Evolutionary conservation across 441 rosid genomes (phyloP), one percentile per base, ranked within the genome.

Genomic region (Pelargonium cotyledonis): DNA sequence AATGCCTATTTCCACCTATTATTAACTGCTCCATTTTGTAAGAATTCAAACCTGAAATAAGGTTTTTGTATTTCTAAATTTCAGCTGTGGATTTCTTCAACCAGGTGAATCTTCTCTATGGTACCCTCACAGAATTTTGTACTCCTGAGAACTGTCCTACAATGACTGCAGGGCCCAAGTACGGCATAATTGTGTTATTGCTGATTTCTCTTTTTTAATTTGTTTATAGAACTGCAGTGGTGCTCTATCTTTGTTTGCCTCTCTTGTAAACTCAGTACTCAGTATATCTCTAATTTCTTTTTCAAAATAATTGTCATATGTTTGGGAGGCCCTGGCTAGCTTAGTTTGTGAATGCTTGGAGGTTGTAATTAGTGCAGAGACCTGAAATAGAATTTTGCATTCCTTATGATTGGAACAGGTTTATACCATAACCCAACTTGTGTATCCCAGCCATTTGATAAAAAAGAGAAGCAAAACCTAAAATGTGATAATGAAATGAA

Each of bases 161-260:
- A 61, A 94, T 94, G 98, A 85, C 90, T 73, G 98, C 98, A 67
- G 98, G 98, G 70, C 98, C 98, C 83, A 94, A 91, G 98, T 94
- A 93, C 77, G 86, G 64, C 75, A 31, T 58, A 68, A 40, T 65
- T n/a, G 65, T 61, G 72, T 31, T 71, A 57, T 63, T 71, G 57
- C 23, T 55, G 8, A 10, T 16, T 7, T 55, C 62, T 55, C 21
- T 16, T 8, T 44, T 44, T 8, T 11, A 44, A 44, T 9, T 44
- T 8, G 49, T 44, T 43, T 44, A 44, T 44, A 35, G 40, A 35
- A 35, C 3, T 44, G 49, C 49, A 44, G 12, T 44, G 49, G 10
- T 44, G 14, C 49, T 8, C 14, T 44, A 44, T 44, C 12, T 44
- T 44, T 11, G 10, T 1, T 14, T 8, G 57, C 12, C n/a, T 15